Conservation (phyloP, 805 yeast species). For the Wickerhamomyces mucosus region DNA sequence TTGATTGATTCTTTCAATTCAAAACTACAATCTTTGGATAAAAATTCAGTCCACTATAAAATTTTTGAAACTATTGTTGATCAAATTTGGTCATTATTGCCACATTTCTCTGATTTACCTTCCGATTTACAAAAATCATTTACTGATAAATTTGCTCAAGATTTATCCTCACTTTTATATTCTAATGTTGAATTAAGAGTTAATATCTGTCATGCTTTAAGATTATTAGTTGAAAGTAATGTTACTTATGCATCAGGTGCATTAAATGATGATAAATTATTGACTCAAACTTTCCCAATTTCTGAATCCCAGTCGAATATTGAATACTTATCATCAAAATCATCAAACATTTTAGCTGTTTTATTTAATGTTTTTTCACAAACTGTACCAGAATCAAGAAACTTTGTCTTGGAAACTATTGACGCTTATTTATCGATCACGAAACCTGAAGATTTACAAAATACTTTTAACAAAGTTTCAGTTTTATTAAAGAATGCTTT, state of each 20-base stretch:
- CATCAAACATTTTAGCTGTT: slow-evolving; percentile 75
- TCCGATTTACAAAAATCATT: slow-evolving; percentile 57
- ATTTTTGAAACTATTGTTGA: slow-evolving; percentile 78
- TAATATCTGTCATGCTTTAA: slow-evolving; percentile 74
- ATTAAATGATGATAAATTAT: slow-evolving; percentile 41
- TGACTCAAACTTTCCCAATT: slow-evolving; percentile 53
- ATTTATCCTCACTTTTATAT: slow-evolving; percentile 65
- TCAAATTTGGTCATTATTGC: slow-evolving; percentile 88
- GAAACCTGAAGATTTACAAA: slow-evolving; percentile 52
- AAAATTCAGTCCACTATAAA: slow-evolving; percentile 60
- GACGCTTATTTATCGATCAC: slow-evolving; percentile 71
- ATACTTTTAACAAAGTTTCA: slow-evolving; percentile 81
- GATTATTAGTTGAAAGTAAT: slow-evolving; percentile 70
- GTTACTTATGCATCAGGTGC: slow-evolving; percentile 53
- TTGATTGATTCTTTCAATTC: slow-evolving; percentile 43
- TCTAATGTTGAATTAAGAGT: slow-evolving; percentile 68
- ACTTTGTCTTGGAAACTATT: slow-evolving; percentile 78
- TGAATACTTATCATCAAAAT: slow-evolving; percentile 51
- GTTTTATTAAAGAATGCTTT: slow-evolving; percentile 65
- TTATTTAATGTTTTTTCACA: slow-evolving; percentile 90
- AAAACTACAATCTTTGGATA: slow-evolving; percentile 33
- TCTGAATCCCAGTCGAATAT: slow-evolving; percentile 46
- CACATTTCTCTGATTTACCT: slow-evolving; percentile 84
- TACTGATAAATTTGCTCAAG: slow-evolving; percentile 68
- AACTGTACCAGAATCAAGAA: slow-evolving; percentile 75